phyloP scores from a whole-genome alignment of 73 alveolate species.

The Strombidium stylifer region DNA sequence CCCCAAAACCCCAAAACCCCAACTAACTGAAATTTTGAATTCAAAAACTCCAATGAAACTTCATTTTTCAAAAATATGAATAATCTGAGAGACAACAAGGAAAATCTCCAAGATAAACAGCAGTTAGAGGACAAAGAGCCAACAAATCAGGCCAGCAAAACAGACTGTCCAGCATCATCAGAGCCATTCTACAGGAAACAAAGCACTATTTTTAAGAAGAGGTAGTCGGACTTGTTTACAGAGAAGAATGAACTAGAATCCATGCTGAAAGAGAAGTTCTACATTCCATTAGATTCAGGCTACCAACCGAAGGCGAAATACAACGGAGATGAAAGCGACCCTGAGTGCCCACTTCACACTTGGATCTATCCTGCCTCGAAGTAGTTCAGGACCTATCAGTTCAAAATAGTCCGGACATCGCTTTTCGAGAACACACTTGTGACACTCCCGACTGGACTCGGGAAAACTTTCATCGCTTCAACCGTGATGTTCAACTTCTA shows the following conservation, averaged over 20 bases:
- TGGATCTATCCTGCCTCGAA: slow-evolving; percentile 64
- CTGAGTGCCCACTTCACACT: no score
- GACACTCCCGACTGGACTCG: slow-evolving; percentile 85
- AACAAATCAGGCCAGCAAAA: no score
- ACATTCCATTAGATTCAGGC: slow-evolving; percentile 16
- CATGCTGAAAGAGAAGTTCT: slow-evolving; percentile 19
- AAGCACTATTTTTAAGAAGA: no score
- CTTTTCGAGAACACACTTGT: slow-evolving; percentile 74
- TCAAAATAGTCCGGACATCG: slow-evolving; percentile 59
- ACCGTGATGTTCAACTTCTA: slow-evolving; percentile 65
- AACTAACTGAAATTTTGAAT: no score
- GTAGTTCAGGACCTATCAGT: slow-evolving; percentile 65
- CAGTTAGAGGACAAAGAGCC: no score
- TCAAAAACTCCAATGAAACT: no score
- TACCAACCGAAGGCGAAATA: slow-evolving; percentile 15
- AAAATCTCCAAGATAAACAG: no score
- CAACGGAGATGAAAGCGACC: neutral
- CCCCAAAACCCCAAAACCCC: no score
- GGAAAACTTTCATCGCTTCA: slow-evolving; percentile 79
- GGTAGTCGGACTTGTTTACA: neutral
- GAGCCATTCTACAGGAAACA: no score
- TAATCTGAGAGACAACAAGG: no score
- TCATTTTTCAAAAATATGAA: no score
- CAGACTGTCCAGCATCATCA: no score
- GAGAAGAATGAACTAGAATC: slow-evolving; percentile 31